Evolutionary conservation across 768 basidiomycete species (phyloP), one percentile per base, ranked within the genome.

Genomic region (Megacollybia marginata): DNA sequence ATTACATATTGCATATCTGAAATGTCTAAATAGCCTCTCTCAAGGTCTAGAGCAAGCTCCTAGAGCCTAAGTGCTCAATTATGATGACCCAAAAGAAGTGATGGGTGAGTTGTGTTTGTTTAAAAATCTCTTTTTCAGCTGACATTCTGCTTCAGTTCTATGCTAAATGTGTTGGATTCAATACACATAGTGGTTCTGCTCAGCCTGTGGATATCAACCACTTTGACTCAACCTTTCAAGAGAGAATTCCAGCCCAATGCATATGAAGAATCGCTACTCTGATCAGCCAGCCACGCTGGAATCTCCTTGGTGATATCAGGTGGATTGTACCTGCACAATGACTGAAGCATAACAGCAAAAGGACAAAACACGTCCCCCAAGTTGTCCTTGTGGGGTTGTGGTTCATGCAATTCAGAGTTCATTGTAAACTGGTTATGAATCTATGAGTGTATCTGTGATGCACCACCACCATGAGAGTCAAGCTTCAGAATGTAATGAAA

Each of bases 391-490:
- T 50, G 53, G 0, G 53, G 45, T 18, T 52, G 46, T 5, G 77
- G 75, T 16, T 69, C 55, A 55, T 84, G 70, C 23, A 85, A 59
- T 20, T 55, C 57, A 5, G 78, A 65, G 50, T 70, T 81, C 61
- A 67, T 69, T 20, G 57, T 56, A 50, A 85, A 82, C 51, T 84
- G 81, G 6, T 59, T 59, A 55, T 65, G 69, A 31, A 80, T 62
- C 7, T 76, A 61, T 9, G 54, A 53, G 13, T 57, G 56, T n/a
- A 70, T 56, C 12, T 67, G 65, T 1, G 68, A 57, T 28, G 63
- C n/a, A n/a, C n/a, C 57, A 1, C 59, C 34, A 16, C 51, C 59
- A 38, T 61, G 61, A 1, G 56, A 54, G 35, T 65, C 63, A 12
- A 69, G 60, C 13, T 64, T 59, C n/a, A 76, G 55, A 20, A 74